Evolutionary conservation across 495 filamentous ascomycete species (phyloP).

Genomic region (Oidiodendron maius): DNA sequence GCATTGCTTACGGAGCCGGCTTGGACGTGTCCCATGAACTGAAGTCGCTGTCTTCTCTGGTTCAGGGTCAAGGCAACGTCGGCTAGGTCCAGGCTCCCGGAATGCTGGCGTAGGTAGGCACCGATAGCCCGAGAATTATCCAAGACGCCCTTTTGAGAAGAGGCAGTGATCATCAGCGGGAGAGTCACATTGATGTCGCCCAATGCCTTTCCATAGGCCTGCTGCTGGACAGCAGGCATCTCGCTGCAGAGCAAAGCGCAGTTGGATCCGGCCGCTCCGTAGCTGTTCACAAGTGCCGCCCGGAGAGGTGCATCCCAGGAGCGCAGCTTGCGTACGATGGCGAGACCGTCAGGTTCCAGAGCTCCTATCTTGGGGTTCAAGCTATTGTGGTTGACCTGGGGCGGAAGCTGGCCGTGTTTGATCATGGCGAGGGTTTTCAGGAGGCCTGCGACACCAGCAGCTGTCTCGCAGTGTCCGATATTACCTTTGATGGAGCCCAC

Average conservation of each 20-base stretch:
- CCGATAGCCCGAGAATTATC: background rate
- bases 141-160: conserved; percentile 6
- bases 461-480: conserved; percentile 55
- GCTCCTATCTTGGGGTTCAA: conserved; percentile 31
- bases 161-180: conserved; percentile 1
- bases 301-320: conserved; percentile 21
- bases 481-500: conserved; percentile 56
- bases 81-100: too few relatives aligned
- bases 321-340: conserved; percentile 19
- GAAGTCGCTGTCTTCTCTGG: background rate
- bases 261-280: conserved; percentile 43
- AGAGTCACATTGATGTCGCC: background rate
- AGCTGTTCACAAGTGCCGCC: conserved; percentile 24
- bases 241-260: conserved; percentile 27
- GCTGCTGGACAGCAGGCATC: background rate
- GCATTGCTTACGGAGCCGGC: background rate
- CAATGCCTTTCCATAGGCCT: background rate
- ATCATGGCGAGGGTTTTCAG: conserved; percentile 54
- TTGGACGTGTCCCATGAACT: background rate
- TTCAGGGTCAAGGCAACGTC: background rate
- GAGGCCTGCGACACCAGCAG: conserved; percentile 48
- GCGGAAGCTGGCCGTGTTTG: too few relatives aligned
- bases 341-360: conserved; percentile 24
- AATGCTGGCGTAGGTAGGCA: background rate
- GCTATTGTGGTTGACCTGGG: conserved; percentile 31